phyloP scores from a whole-genome alignment of 179 eudicot genomes.

The Spergularia azorica region DNA sequence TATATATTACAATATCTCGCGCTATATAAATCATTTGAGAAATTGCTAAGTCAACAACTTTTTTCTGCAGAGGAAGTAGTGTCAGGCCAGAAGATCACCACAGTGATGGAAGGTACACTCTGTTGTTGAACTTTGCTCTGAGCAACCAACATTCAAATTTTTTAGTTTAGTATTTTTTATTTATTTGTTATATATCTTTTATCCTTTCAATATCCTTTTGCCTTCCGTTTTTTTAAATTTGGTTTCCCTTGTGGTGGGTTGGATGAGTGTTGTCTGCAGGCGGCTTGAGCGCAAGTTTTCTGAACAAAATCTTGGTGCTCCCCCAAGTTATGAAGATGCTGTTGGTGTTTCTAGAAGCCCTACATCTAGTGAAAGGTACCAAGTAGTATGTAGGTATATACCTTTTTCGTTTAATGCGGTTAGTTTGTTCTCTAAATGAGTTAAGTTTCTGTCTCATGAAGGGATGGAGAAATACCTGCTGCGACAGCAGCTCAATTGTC shows the following conservation, averaged over 20 bases:
- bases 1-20: not conserved
- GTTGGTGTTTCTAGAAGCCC: constrained; percentile 76
- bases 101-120: constrained; percentile 70
- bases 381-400: not conserved
- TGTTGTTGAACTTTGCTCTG: not conserved
- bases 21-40: not conserved
- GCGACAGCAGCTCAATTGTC: constrained; percentile 57
- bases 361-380: constrained; percentile 66
- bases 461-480: constrained; percentile 66
- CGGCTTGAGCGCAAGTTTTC: constrained; percentile 65
- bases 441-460: constrained; percentile 27
- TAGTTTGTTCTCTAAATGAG: not conserved
- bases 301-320: constrained; percentile 72
- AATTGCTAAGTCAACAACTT: constrained; percentile 25
- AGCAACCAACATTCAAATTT: not conserved
- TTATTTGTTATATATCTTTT: not conserved
- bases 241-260: not conserved
- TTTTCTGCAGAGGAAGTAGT: constrained; percentile 68
- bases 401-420: not conserved
- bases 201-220: constrained; percentile 4
- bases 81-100: constrained; percentile 64
- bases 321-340: constrained; percentile 95
- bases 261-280: constrained; percentile 28
- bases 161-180: not conserved
- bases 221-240: constrained; percentile 17